Conservation (phyloP, 805 yeast species). For the Lipomyces spencermartinsiae region DNA sequence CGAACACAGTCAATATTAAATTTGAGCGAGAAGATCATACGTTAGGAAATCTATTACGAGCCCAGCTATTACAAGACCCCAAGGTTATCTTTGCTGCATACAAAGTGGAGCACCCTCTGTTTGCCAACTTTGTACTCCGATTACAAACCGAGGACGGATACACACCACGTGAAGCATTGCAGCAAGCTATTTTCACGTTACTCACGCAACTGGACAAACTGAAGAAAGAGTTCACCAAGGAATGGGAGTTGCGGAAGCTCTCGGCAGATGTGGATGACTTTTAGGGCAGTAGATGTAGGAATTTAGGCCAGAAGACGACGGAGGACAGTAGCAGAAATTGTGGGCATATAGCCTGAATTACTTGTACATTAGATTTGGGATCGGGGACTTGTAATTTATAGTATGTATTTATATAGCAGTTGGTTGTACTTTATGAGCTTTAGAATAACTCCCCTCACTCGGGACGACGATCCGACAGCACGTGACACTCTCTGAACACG, state of each 20-base stretch:
- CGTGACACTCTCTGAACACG: background rate
- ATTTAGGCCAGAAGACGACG: background rate
- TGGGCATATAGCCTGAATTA: background rate
- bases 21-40: conserved; percentile 99
- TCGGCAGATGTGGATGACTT: conserved; percentile 44
- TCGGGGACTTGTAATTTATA: background rate
- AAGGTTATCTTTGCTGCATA: conserved; percentile 96
- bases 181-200: conserved; percentile 83
- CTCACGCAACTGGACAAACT: conserved; percentile 78
- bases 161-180: conserved; percentile 87
- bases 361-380: conserved; percentile 2
- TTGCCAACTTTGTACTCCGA: conserved; percentile 93
- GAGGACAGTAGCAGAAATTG: background rate
- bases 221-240: conserved; percentile 80
- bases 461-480: no score
- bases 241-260: conserved; percentile 86
- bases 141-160: conserved; percentile 96
- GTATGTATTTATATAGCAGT: background rate
- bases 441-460: no score
- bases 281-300: background rate
- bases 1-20: conserved; percentile 90
- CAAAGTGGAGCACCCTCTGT: conserved; percentile 96
- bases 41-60: conserved; percentile 82
- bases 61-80: conserved; percentile 79
- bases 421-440: background rate